phyloP scores from a whole-genome alignment of 108 stramenopile genomes.

The Schizochytrium sp. region DNA sequence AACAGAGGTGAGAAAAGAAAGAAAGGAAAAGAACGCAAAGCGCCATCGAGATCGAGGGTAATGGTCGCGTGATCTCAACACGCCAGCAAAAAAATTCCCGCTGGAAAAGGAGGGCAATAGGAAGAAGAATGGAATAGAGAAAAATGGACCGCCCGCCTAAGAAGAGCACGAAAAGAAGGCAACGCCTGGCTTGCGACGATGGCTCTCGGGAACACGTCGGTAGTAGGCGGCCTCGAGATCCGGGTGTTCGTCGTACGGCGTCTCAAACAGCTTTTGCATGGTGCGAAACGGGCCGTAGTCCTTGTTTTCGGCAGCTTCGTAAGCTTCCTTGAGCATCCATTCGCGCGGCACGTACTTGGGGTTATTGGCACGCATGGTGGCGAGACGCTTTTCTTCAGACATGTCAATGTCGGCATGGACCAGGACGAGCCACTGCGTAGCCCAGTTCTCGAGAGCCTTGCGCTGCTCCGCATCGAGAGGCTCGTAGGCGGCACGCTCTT shows the following conservation, averaged over 20 bases:
- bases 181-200: background rate
- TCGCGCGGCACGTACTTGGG: conserved; percentile 31
- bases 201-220: background rate
- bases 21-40: too few relatives aligned
- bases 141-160: background rate
- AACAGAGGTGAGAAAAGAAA: too few relatives aligned
- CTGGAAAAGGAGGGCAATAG: too few relatives aligned
- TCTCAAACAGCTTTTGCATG: background rate
- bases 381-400: background rate
- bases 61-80: too few relatives aligned
- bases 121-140: background rate
- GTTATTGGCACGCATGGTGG: background rate
- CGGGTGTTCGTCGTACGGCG: background rate
- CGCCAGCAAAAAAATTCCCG: too few relatives aligned
- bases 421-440: too few relatives aligned
- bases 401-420: background rate
- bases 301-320: background rate
- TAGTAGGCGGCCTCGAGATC: background rate
- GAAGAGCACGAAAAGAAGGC: conserved; percentile 10
- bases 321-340: conserved; percentile 22
- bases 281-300: background rate
- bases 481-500: background rate
- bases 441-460: background rate
- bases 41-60: too few relatives aligned
- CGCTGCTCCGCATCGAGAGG: background rate